Base-by-base conservation (phyloP, 2,329 filamentous ascomycete species). In the Aureobasidium subglaciale region DNA sequence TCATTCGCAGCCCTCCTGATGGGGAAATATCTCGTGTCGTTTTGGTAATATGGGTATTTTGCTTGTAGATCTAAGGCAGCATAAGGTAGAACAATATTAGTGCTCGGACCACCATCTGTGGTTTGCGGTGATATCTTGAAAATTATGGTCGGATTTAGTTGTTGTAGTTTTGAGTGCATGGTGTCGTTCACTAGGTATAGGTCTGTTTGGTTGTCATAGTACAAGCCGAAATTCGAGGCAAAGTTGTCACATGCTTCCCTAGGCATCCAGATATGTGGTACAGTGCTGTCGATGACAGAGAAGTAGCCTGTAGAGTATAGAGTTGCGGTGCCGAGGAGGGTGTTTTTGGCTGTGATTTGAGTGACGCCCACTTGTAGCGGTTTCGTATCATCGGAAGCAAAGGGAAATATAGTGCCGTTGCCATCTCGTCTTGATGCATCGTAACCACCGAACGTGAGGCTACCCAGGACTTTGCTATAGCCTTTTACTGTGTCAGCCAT, bases 401-500 rank as follows among this genome's bases (percentile, higher is more conserved):
- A 71, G 42, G 71, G 75, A 66, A 89, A 89, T 1, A 73, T 74
- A 10, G 76, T 73, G 54, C 83, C 72, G 65, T 89, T 86, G 1
- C 76, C 70, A 27, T 80, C 72, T 57, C 86, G 82, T 40, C 84
- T 78, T 38, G 80, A 77, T 13, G 75, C 67, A 65, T 90, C 87
- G 64, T 85, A 88, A 24, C 87, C 86, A 20, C 87, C 87, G 7
- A 90, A 71, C 0, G 83, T 87, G 43, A 90, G 69, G 25, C 72
- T 75, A n/a, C 65, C 69, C 7, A 71, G 70, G 0, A 65, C 61
- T 11, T 68, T 30, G 73, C 60, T 32, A 66, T 70, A 18, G 68
- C 70, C 56, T 63, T 67, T 11, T 69, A 62, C 16, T 64, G 60
- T 34, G 66, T 64, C 6, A 67, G 49, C 25, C 10, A 11, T 3